phyloP scores from a whole-genome alignment of 1,139 yeast species.

The Sugiyamaella neomexicana region DNA sequence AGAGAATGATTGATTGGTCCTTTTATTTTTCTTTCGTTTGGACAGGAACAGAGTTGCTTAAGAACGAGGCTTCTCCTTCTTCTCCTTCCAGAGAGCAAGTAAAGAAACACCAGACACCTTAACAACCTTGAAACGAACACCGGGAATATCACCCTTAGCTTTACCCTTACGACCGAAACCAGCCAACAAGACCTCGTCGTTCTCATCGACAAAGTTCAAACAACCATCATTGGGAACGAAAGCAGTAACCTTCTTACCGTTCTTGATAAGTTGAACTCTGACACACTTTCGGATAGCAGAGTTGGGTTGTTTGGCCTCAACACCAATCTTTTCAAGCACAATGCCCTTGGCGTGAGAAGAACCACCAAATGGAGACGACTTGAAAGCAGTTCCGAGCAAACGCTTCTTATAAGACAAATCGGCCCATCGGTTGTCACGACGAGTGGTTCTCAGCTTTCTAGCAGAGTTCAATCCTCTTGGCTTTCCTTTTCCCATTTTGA shows the following conservation, averaged over 20 bases:
- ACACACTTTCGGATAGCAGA: slow-evolving; percentile 99
- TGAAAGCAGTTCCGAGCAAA: slow-evolving; percentile 99
- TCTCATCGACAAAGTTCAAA: slow-evolving; percentile 98
- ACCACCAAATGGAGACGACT: slow-evolving; percentile 99
- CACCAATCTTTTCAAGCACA: slow-evolving; percentile 98
- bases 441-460: slow-evolving; percentile 99
- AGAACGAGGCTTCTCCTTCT: slow-evolving; percentile 99
- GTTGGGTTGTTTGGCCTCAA: slow-evolving; percentile 99
- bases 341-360: slow-evolving; percentile 99
- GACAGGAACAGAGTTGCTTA: slow-evolving; percentile 43
- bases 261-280: slow-evolving; percentile 99
- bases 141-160: slow-evolving; percentile 99
- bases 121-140: slow-evolving; percentile 99
- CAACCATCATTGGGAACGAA: slow-evolving; percentile 99
- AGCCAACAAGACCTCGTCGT: slow-evolving; percentile 98
- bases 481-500: slow-evolving; percentile 84
- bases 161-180: slow-evolving; percentile 99
- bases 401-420: slow-evolving; percentile 97
- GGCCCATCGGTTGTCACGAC: slow-evolving; percentile 99
- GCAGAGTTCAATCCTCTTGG: slow-evolving; percentile 99
- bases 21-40: not conserved
- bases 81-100: slow-evolving; percentile 99
- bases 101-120: slow-evolving; percentile 99
- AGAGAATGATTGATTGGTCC: slow-evolving; percentile 7
- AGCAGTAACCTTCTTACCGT: slow-evolving; percentile 99